These are phyloP conservation scores for Tylopilus balloui DNA, from an alignment of 768 basidiomycete genomes.

Conservation along the genomic window DNA sequence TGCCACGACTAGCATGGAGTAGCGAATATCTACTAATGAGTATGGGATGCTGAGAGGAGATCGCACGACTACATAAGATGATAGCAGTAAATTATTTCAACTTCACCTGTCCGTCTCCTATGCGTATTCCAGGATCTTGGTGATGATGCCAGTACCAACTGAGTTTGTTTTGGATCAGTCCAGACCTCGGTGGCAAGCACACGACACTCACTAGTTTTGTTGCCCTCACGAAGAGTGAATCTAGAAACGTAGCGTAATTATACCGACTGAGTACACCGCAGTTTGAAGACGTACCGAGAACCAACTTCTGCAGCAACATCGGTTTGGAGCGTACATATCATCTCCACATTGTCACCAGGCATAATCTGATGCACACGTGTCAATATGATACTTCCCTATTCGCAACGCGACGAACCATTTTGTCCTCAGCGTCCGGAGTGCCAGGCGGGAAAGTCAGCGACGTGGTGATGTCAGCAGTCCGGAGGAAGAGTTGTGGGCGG, in stretches of 20 bases:
- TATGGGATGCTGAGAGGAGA: conserved; percentile 24
- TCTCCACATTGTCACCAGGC: conserved; percentile 97
- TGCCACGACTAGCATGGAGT: neutral
- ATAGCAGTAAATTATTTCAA: conserved; percentile 18
- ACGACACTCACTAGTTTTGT: conserved; percentile 71
- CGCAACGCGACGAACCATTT: conserved; percentile 57
- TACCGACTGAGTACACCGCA: neutral
- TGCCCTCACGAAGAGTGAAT: conserved; percentile 93
- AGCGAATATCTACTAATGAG: conserved; percentile 9
- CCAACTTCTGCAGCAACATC: conserved; percentile 90
- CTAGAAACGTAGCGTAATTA: conserved; percentile 20
- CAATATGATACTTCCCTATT: neutral
- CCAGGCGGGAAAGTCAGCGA: conserved; percentile 81
- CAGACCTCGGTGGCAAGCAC: neutral
- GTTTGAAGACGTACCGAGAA: conserved; percentile 48
- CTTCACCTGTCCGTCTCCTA: conserved; percentile 10
- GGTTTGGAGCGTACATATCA: conserved; percentile 76
- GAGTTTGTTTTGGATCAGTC: conserved; percentile 11
- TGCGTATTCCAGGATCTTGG: conserved; percentile 63
- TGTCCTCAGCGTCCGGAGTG: conserved; percentile 74
- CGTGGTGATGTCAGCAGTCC: conserved; percentile 91
- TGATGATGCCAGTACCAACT: conserved; percentile 95
- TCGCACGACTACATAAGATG: conserved; percentile 18
- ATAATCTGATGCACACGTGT: conserved; percentile 59
- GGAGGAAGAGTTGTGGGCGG: conserved; percentile 91